A percentile compares a stretch with the other conserved stretches of the same genome.
These are phyloP conservation scores for Alternaria sp. DNA, from an alignment of 2,329 filamentous ascomycete genomes.

Conservation along the genomic window DNA sequence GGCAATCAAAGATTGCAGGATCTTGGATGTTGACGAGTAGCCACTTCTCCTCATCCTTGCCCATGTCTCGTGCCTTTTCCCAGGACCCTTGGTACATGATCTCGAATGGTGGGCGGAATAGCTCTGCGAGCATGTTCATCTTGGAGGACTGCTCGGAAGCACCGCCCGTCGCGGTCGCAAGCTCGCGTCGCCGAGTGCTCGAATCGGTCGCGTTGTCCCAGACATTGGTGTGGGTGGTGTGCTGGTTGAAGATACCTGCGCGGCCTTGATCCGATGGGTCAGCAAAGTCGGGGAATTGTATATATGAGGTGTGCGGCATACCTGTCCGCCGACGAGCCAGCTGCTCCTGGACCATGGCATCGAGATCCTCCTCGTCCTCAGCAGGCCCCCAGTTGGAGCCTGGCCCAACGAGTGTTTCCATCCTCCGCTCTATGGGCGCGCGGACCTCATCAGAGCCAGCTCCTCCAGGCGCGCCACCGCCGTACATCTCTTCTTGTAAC, in stretches of 20 bases:
- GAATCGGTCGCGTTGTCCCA: conserved; percentile 62
- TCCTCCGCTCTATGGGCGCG: conserved; percentile 88
- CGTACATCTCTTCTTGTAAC: conserved; percentile 90
- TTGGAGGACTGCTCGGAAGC: conserved; percentile 71
- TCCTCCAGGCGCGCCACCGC: conserved; percentile 50
- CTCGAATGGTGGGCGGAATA: conserved; percentile 92
- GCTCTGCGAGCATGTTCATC: conserved; percentile 80
- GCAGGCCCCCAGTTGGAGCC: conserved; percentile 59
- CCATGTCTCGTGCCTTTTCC: conserved; percentile 82
- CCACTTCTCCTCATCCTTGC: conserved; percentile 91
- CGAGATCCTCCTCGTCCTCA: conserved; percentile 60
- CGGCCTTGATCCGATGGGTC: conserved; percentile 44
- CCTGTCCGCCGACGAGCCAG: conserved; percentile 57
- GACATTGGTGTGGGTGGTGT: conserved; percentile 58
- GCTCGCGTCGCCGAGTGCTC: conserved; percentile 56
- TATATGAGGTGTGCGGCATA: conserved; percentile 15
- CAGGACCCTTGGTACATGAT: conserved; percentile 81
- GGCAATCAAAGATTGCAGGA: conserved; percentile 90
- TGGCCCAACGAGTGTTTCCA: conserved; percentile 87
- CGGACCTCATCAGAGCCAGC: conserved; percentile 68
- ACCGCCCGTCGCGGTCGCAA: conserved; percentile 68
- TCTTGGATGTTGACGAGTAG: conserved; percentile 95
- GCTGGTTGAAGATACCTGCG: conserved; percentile 75
- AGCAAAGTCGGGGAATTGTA: conserved; percentile 25
- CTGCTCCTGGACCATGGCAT: conserved; percentile 69